phyloP scores from a whole-genome alignment of 495 filamentous ascomycete species.

The Penicillium maclennaniae region DNA sequence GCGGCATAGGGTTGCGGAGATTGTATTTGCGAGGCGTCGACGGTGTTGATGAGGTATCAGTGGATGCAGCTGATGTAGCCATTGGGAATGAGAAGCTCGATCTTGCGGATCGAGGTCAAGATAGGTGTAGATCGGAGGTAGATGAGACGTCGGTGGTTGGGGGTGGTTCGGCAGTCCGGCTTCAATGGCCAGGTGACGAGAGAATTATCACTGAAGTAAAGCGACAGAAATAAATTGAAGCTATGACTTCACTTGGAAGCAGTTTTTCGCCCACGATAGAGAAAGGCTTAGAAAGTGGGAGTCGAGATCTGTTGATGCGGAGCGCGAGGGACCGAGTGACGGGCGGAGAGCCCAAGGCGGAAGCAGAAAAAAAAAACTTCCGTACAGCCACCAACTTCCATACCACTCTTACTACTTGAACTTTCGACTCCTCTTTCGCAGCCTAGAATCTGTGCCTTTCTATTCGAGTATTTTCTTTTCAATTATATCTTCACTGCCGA shows the following conservation, averaged over 20 bases:
- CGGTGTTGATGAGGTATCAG: conserved; percentile 17
- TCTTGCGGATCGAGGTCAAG: conserved; percentile 15
- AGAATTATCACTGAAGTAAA: neutral
- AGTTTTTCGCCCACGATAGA: conserved; percentile 1
- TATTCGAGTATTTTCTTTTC: neutral
- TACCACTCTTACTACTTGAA: conserved; percentile 1
- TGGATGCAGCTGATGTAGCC: conserved; percentile 22
- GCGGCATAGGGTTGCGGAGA: conserved; percentile 78
- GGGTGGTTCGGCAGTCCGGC: neutral
- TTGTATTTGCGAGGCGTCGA: conserved; percentile 31
- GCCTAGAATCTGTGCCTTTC: neutral
- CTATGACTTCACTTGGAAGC: neutral
- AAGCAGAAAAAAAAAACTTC: conserved; percentile 29
- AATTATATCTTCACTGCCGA: neutral
- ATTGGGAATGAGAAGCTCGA: conserved; percentile 20
- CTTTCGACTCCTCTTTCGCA: neutral
- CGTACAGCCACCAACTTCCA: conserved; percentile 11
- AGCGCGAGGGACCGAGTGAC: conserved; percentile 26
- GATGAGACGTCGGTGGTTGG: conserved; percentile 6
- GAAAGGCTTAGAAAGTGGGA: conserved; percentile 3
- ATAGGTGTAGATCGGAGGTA: conserved; percentile 8
- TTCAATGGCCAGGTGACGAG: neutral
- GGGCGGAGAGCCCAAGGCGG: conserved; percentile 24
- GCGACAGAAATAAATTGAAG: neutral
- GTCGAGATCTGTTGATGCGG: conserved; percentile 25